Base-by-base conservation (phyloP, 2,329 filamentous ascomycete species). In the Ophiostoma ulmi region DNA sequence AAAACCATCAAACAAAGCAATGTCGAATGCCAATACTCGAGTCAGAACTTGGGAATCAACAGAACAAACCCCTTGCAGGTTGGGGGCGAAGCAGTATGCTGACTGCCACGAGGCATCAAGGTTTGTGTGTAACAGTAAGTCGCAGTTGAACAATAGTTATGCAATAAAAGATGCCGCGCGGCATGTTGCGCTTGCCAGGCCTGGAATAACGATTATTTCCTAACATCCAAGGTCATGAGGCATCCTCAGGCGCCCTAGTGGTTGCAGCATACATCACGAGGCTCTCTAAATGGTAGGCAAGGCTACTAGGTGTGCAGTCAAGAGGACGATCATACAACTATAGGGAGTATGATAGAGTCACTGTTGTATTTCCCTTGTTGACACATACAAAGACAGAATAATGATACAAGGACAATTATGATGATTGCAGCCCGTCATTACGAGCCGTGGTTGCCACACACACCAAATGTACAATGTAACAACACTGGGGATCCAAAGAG, bases 21-120 rank as follows among this genome's bases (percentile, higher is more conserved):
- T 48, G 44, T 20, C 44, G 17, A 48, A 48, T 48, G 44, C 14
- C 2, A n/a, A 48, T 48, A 7, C 17, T 44, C 3, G 41, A 44
- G 13, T 44, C 5, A 17, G 41, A 44, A 2, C 14, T 22, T 55
- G n/a, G 20, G 14, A 55, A 22, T 22, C 20, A 22, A 11, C n/a
- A n/a, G 48, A 22, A 14, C 20, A n/a, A 58, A 5, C 22, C 52
- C 52, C 52, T 58, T 58, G 52, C 52, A 58, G n/a, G 7, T 58
- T 58, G 52, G 52, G 52, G 52, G 52, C 52, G 52, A 58, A 58
- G 52, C 52, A 58, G n/a, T 58, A 17, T 58, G 52, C 52, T 22
- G 52, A 14, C 22, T 48, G 17, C 44, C 17, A 20, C 17, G 44
- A 48, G 44, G 44, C 17, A 48, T 48, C n/a, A 48, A 48, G 44